Base-by-base conservation (phyloP, 1,284 basidiomycete species). In the Boletus smithii region DNA sequence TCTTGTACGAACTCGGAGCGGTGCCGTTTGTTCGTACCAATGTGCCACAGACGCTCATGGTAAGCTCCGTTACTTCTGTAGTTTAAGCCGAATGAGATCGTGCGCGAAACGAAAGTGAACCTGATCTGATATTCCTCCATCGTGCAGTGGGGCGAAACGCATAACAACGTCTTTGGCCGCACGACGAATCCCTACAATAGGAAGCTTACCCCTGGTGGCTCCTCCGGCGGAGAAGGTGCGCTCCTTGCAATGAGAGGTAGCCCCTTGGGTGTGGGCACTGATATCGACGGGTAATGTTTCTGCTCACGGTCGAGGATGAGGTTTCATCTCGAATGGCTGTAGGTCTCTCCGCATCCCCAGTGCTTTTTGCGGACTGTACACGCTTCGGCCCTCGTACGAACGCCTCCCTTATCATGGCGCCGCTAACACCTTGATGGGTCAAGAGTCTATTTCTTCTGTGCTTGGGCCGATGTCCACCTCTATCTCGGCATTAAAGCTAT, bases 11-110 rank as follows among this genome's bases (percentile, higher is more conserved):
- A 30, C 75, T 71, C 5, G 87, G 87, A 2, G 86, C 84, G 0
- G 77, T 87, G 3, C 80, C 78, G 1, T 89, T 83, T 54, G 81
- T 85, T 37, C 76, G 83, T 40, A 88, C 86, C 0, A 88, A 89
- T 51, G 75, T 86, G 13, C 85, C 85, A 0, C 85, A 87, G 60
- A 82, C 82, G 1, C 66, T 86, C 14, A 79, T 82, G 78, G 80
- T 78, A 47, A 48, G 61, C 44, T 17, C 8, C 9, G 0, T 30
- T n/a, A 9, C 11, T 26, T 42, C 16, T 18, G n/a, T 33, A 14
- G 36, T 26, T 31, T 33, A 30, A 3, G 5, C 8, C 1, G 8
- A 47, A 17, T 7, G 33, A 44, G 32, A 22, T 46, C 8, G 11
- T 16, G 5, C n/a, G 13, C 16, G 30, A 17, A 30, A n/a, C n/a